Conservation (phyloP, 768 basidiomycete genomes). For the Obba rivulosa region DNA sequence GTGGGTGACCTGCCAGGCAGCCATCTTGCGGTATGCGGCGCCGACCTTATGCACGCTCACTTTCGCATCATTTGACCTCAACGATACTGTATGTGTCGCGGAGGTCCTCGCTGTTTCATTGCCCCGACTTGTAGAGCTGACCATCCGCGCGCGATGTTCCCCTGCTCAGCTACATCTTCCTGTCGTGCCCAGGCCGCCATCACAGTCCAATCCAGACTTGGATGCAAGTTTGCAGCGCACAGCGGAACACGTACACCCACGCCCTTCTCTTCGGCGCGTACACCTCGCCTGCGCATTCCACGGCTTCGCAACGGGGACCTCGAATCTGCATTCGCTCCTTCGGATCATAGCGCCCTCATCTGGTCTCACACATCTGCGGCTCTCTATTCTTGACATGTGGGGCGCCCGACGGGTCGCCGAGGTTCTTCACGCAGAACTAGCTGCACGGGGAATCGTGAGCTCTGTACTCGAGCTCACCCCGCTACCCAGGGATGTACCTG, state of each 20-base stretch:
- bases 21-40: conserved; percentile 10
- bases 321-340: conserved; percentile 10
- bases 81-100: conserved; percentile 8
- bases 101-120: conserved; percentile 7
- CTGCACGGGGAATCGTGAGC: conserved; percentile 8
- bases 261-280: conserved; percentile 10
- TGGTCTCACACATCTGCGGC: conserved; percentile 12
- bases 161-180: conserved; percentile 4
- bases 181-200: no score
- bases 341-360: conserved; percentile 1
- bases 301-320: conserved; percentile 11
- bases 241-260: background rate
- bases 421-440: conserved; percentile 16
- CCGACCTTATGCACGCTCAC: conserved; percentile 13
- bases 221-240: background rate
- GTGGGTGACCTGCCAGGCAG: conserved; percentile 3
- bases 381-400: conserved; percentile 19
- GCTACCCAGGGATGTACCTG: background rate
- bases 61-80: conserved; percentile 6
- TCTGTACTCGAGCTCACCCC: conserved; percentile 6
- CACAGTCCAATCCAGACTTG: no score
- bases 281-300: conserved; percentile 16
- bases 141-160: conserved; percentile 17
- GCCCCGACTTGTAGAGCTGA: conserved; percentile 13
- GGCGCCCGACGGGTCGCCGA: conserved; percentile 14